Percentiles rank a stretch among this genome's conserved stretches.
Evolutionary conservation across 1,284 basidiomycete species (phyloP).

Genomic region (Tilletia indica): DNA sequence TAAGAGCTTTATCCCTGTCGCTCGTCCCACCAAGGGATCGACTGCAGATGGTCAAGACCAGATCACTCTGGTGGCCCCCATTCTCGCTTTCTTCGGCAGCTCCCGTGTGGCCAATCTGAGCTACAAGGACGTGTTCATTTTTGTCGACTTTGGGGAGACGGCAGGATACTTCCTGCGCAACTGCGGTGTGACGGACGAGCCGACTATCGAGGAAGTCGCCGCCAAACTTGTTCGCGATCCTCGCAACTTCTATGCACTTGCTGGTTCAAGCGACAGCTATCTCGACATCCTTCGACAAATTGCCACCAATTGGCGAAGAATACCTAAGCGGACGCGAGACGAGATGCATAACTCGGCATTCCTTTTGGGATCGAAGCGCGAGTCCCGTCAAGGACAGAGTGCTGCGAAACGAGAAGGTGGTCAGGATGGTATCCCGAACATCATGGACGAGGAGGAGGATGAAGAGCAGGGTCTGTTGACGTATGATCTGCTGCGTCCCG

Average conservation of each 20-base stretch:
- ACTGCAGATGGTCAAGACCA: slow-evolving; percentile 20
- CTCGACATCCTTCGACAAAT: slow-evolving; percentile 77
- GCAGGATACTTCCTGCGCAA: slow-evolving; percentile 78
- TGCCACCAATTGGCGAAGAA: slow-evolving; percentile 69
- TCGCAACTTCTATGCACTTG: slow-evolving; percentile 68
- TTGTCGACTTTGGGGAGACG: slow-evolving; percentile 80
- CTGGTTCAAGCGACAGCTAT: slow-evolving; percentile 68
- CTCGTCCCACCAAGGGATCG: slow-evolving; percentile 18
- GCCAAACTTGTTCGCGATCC: slow-evolving; percentile 59
- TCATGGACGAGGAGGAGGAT: slow-evolving; percentile 34
- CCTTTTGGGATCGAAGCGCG: slow-evolving; percentile 69
- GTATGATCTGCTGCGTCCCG: slow-evolving; percentile 52
- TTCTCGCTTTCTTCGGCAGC: slow-evolving; percentile 64
- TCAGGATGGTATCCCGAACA: slow-evolving; percentile 11
- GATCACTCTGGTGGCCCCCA: slow-evolving; percentile 37
- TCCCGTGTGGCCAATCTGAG: slow-evolving; percentile 28
- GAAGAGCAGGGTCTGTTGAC: slow-evolving; percentile 44
- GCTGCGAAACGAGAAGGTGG: slow-evolving; percentile 1
- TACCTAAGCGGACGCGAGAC: slow-evolving; percentile 61
- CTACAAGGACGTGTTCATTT: slow-evolving; percentile 65
- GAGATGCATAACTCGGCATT: slow-evolving; percentile 72
- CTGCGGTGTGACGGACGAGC: slow-evolving; percentile 84
- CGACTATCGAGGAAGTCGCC: slow-evolving; percentile 73
- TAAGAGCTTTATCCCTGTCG: slow-evolving; percentile 45
- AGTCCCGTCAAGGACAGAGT: not conserved